A percentile compares a stretch with the other conserved stretches of the same genome.
Conservation (phyloP, 495 filamentous ascomycete species). For the Aspergillus bridgeri region DNA sequence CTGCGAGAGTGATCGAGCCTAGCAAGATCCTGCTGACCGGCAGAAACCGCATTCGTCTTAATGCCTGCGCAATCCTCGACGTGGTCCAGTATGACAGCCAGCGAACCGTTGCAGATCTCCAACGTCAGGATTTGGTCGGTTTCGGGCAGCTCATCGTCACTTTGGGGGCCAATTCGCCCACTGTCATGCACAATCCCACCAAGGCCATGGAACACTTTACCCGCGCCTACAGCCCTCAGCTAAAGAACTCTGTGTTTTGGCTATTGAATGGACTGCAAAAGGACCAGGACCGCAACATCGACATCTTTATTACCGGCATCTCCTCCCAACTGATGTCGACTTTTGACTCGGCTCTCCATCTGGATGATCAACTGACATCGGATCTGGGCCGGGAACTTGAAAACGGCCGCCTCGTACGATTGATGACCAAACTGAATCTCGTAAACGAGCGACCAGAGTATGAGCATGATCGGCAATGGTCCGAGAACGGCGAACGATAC, state of each 20-base stretch:
- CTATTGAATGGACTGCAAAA: conserved; percentile 57
- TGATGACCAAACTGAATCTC: conserved; percentile 77
- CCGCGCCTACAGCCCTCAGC: conserved; percentile 65
- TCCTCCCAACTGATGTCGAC: conserved; percentile 64
- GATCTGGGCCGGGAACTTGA: conserved; percentile 79
- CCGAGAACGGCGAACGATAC: conserved; percentile 87
- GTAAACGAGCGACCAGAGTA: conserved; percentile 88
- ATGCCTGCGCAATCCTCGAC: conserved; percentile 81
- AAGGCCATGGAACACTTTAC: conserved; percentile 68
- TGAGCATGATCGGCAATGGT: conserved; percentile 71
- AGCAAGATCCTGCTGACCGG: conserved; percentile 78
- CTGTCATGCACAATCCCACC: conserved; percentile 51
- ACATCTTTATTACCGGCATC: conserved; percentile 72
- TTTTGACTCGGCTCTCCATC: conserved; percentile 70
- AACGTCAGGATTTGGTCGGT: conserved; percentile 81
- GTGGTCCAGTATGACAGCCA: conserved; percentile 74
- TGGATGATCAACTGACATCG: conserved; percentile 66
- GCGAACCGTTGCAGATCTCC: conserved; percentile 65
- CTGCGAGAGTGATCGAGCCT: conserved; percentile 76
- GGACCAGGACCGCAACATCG: conserved; percentile 61
- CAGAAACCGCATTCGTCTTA: conserved; percentile 76
- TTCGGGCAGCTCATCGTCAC: conserved; percentile 81
- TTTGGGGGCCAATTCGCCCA: conserved; percentile 64
- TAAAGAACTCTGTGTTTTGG: conserved; percentile 75
- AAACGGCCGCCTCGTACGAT: conserved; percentile 80